phyloP scores from a whole-genome alignment of 2,329 filamentous ascomycete genomes.

The Phialophora macrospora region DNA sequence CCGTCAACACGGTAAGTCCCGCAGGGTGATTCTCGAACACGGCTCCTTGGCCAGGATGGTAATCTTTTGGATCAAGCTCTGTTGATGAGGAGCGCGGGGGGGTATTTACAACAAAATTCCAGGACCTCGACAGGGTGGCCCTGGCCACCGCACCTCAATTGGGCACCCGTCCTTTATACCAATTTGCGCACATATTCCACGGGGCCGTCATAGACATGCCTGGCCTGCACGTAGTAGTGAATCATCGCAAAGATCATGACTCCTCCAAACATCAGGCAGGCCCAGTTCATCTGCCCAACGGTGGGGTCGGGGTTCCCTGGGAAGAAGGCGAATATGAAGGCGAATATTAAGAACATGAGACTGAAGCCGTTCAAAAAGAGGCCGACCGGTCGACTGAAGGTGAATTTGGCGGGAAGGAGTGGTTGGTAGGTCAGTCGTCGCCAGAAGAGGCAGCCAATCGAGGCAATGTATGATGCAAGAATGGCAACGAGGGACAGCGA shows the following conservation, averaged over 20 bases:
- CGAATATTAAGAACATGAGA: slow-evolving; percentile 38
- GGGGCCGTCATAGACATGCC: slow-evolving; percentile 42
- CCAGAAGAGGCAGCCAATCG: slow-evolving; percentile 45
- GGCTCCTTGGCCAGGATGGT: background rate
- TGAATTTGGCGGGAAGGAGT: slow-evolving; percentile 47
- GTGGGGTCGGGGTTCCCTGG: slow-evolving; percentile 36
- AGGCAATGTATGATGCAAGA: slow-evolving; percentile 49
- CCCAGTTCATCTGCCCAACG: slow-evolving; percentile 42
- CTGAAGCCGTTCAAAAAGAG: slow-evolving; percentile 48
- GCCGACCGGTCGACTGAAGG: slow-evolving; percentile 46
- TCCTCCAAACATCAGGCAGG: slow-evolving; percentile 40
- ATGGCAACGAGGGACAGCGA: slow-evolving; percentile 47
- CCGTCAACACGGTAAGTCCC: background rate
- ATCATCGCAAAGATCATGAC: slow-evolving; percentile 40
- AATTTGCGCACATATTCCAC: slow-evolving; percentile 41
- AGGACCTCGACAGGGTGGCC: background rate
- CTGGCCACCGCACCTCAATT: background rate
- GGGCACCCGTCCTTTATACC: slow-evolving; percentile 9
- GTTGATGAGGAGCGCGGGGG: background rate
- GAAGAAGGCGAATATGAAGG: slow-evolving; percentile 42
- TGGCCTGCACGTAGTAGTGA: slow-evolving; percentile 40
- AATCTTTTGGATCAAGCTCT: background rate
- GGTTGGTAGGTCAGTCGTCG: slow-evolving; percentile 44
- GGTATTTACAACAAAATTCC: background rate
- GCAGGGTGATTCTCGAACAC: background rate